A percentile compares a stretch with the other conserved stretches of the same genome.
Conservation (phyloP, 352 stramenopile species). For the Globisporangium cystogenes region DNA sequence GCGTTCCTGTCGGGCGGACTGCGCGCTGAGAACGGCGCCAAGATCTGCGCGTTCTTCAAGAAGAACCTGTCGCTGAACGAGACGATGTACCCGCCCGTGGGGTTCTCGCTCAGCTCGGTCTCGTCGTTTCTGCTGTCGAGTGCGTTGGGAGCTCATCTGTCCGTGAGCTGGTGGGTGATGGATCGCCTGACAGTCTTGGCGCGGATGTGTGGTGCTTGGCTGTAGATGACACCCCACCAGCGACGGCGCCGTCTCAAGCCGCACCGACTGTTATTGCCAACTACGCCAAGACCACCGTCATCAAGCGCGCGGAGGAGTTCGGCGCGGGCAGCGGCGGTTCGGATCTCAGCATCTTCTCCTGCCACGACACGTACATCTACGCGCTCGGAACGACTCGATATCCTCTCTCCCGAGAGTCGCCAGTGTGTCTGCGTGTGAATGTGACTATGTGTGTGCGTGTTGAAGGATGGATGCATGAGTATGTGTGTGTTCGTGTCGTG, state of each 20-base stretch:
- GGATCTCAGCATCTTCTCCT: conserved; percentile 88
- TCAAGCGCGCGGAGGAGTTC: conserved; percentile 72
- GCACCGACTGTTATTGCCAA: conserved; percentile 52
- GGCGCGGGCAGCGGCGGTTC: conserved; percentile 29
- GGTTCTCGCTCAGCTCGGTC: conserved; percentile 43
- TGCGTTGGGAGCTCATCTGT: conserved; percentile 1
- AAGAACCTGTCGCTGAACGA: conserved; percentile 72
- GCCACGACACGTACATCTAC: conserved; percentile 94
- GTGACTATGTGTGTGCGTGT: background rate
- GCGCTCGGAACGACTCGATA: conserved; percentile 92
- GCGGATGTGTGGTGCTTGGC: background rate
- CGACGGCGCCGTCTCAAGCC: conserved; percentile 6
- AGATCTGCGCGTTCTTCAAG: conserved; percentile 74
- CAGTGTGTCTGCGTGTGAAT: background rate
- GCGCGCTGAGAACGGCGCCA: conserved; percentile 43
- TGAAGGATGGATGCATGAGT: too few species aligned
- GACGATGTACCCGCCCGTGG: conserved; percentile 71
- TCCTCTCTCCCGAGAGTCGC: conserved; percentile 29
- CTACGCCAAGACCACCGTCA: conserved; percentile 68
- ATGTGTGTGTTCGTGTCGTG: too few species aligned
- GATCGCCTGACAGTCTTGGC: background rate
- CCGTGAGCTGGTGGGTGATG: too few species aligned
- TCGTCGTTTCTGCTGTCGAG: conserved; percentile 12
- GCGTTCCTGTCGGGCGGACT: conserved; percentile 10
- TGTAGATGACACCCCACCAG: conserved; percentile 3